Percentiles rank a stretch among this genome's conserved stretches.
Evolutionary conservation across 805 yeast species (phyloP).

Genomic region (Cyberlindnera euphorbiae): DNA sequence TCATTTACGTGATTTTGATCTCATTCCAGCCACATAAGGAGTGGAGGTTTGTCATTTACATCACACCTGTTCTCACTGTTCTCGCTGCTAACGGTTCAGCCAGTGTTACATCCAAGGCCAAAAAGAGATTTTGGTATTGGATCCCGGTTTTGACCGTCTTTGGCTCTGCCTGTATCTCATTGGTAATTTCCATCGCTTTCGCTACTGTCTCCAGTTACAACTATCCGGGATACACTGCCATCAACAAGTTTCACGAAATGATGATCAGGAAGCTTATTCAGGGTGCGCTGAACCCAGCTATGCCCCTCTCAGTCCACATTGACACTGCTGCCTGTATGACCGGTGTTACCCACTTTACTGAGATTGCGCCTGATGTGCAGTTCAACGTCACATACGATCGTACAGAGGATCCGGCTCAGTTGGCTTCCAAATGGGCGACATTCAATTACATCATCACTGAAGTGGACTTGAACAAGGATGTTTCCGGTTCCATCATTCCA

Average conservation of each 20-base stretch:
- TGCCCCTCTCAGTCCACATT: conserved; percentile 50
- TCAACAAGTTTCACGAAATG: conserved; percentile 45
- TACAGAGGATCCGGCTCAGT: conserved; percentile 47
- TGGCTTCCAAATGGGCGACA: conserved; percentile 39
- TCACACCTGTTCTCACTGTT: conserved; percentile 62
- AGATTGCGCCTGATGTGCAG: conserved; percentile 35
- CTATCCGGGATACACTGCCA: conserved; percentile 87
- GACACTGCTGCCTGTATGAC: conserved; percentile 84
- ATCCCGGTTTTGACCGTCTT: conserved; percentile 14
- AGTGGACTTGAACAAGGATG: conserved; percentile 8
- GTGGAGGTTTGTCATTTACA: conserved; percentile 83
- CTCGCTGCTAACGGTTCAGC: conserved; percentile 61
- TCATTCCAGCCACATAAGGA: conserved; percentile 90
- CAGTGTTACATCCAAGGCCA: conserved; percentile 22
- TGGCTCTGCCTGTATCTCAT: conserved; percentile 30
- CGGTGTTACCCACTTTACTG: conserved; percentile 75
- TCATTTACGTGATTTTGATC: conserved; percentile 54
- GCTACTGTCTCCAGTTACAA: conserved; percentile 64
- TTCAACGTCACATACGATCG: conserved; percentile 57
- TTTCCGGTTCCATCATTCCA: conserved; percentile 17
- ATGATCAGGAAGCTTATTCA: conserved; percentile 21
- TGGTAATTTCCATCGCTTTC: conserved; percentile 43
- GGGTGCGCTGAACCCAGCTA: conserved; percentile 13
- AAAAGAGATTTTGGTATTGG: conserved; percentile 14
- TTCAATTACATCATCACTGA: conserved; percentile 51